A percentile compares a stretch with the other conserved stretches of the same genome.
Conservation (phyloP, 345 rosid species). For the Camelina hispida region DNA sequence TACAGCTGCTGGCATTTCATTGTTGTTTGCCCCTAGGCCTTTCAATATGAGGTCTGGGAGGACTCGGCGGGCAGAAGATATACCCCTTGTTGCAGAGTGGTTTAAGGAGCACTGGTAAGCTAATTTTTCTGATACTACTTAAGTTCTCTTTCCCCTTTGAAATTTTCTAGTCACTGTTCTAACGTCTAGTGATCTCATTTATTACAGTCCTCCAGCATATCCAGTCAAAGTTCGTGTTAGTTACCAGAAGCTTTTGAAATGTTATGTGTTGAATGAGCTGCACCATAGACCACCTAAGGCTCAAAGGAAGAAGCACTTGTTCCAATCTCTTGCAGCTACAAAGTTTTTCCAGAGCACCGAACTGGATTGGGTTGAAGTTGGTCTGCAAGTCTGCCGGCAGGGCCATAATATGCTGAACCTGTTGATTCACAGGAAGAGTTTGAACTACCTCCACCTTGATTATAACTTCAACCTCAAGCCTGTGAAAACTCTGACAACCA, state of each 20-base stretch:
- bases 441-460: slow-evolving; percentile 94
- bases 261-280: slow-evolving; percentile 95
- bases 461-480: slow-evolving; percentile 98
- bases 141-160: background rate
- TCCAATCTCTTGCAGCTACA: slow-evolving; percentile 94
- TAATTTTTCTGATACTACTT: background rate
- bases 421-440: slow-evolving; percentile 91
- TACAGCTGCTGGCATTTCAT: slow-evolving; percentile 96
- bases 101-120: slow-evolving; percentile 97
- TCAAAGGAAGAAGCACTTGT: slow-evolving; percentile 98
- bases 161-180: background rate
- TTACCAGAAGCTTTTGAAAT: slow-evolving; percentile 93
- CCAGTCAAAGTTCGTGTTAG: slow-evolving; percentile 99
- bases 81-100: slow-evolving; percentile 99
- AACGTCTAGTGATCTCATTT: slow-evolving; percentile 10
- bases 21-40: slow-evolving; percentile 95
- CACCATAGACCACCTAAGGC: slow-evolving; percentile 99
- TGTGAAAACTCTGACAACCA: slow-evolving; percentile 96
- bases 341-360: slow-evolving; percentile 98
- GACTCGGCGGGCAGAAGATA: slow-evolving; percentile 93
- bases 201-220: slow-evolving; percentile 92
- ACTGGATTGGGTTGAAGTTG: slow-evolving; percentile 99
- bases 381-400: slow-evolving; percentile 98
- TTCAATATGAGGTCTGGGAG: slow-evolving; percentile 99
- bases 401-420: slow-evolving; percentile 98